Evolutionary conservation across 106 monocot species (phyloP).

Genomic region (Dioscorea zingiberensis): DNA sequence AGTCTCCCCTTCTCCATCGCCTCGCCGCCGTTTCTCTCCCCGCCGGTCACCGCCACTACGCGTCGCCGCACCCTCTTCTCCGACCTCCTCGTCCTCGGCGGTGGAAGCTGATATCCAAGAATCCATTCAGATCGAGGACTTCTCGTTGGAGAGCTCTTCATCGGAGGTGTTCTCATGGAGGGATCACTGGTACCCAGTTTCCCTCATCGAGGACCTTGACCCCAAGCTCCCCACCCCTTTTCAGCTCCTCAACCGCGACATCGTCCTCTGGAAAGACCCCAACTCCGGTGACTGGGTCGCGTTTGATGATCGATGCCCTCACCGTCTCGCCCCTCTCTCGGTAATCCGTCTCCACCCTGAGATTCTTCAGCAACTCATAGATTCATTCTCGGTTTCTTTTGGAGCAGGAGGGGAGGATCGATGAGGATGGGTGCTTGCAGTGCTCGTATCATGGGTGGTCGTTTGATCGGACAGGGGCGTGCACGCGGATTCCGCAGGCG

Average conservation of each 20-base stretch:
- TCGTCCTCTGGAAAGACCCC: conserved; percentile 88
- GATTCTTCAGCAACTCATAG: not conserved
- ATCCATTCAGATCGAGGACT: conserved; percentile 11
- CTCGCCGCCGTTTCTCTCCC: not conserved
- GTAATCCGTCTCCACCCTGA: conserved; percentile 17
- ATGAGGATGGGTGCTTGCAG: conserved; percentile 90
- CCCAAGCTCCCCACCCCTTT: conserved; percentile 71
- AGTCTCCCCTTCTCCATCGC: not conserved
- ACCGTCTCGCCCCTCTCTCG: conserved; percentile 93
- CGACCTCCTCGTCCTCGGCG: too few relatives aligned
- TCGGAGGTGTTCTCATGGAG: conserved; percentile 77
- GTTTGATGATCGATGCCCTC: conserved; percentile 87
- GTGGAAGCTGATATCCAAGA: conserved; percentile 6
- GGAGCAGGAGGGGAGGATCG: conserved; percentile 88
- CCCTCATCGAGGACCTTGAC: conserved; percentile 88
- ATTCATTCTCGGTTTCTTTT: not conserved
- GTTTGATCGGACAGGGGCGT: conserved; percentile 74
- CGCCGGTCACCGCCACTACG: conserved; percentile 3
- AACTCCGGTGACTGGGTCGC: conserved; percentile 72
- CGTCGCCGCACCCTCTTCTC: conserved; percentile 37
- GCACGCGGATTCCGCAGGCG: conserved; percentile 81
- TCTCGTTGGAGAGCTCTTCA: conserved; percentile 15
- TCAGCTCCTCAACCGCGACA: conserved; percentile 90
- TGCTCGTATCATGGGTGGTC: conserved; percentile 99
- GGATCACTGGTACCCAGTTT: conserved; percentile 94